Evolutionary conservation across 495 filamentous ascomycete species (phyloP).

Genomic region (Talaromyces adpressus): DNA sequence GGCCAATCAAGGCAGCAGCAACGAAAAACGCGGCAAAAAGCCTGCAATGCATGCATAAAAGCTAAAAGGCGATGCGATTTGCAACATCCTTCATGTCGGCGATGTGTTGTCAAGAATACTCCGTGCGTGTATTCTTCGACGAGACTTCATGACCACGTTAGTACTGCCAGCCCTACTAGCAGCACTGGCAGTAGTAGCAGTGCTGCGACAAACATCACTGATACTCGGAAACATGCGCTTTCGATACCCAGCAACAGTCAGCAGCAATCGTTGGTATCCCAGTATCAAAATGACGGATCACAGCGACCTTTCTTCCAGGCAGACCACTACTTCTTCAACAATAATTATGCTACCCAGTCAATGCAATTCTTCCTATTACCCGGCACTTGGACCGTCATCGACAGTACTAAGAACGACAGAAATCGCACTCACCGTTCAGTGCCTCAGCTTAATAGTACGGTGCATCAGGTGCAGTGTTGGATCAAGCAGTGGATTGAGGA

Average conservation of each 20-base stretch:
- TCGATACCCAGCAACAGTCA: neutral
- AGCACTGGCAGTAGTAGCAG: neutral
- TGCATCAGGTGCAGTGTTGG: conserved; percentile 1
- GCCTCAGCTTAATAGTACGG: neutral
- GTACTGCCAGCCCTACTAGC: neutral
- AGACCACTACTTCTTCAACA: neutral
- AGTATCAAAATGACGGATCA: neutral
- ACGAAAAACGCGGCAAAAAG: conserved; percentile 33
- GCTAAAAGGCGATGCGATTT: conserved; percentile 48
- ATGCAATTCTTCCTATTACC: neutral
- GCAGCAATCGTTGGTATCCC: neutral
- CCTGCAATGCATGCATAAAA: conserved; percentile 44
- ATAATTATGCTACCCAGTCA: neutral
- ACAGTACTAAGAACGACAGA: neutral
- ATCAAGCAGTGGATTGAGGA: conserved; percentile 6
- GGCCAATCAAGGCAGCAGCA: neutral
- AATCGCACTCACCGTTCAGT: neutral
- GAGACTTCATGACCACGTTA: neutral
- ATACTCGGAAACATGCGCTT: neutral
- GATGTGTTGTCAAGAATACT: conserved; percentile 34
- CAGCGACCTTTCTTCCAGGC: neutral
- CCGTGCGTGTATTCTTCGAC: conserved; percentile 35
- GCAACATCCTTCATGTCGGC: conserved; percentile 37
- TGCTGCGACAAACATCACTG: neutral
- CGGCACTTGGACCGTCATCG: neutral